Conservation (phyloP, 2,329 filamentous ascomycete species). For the Monosporascus cannonballus region DNA sequence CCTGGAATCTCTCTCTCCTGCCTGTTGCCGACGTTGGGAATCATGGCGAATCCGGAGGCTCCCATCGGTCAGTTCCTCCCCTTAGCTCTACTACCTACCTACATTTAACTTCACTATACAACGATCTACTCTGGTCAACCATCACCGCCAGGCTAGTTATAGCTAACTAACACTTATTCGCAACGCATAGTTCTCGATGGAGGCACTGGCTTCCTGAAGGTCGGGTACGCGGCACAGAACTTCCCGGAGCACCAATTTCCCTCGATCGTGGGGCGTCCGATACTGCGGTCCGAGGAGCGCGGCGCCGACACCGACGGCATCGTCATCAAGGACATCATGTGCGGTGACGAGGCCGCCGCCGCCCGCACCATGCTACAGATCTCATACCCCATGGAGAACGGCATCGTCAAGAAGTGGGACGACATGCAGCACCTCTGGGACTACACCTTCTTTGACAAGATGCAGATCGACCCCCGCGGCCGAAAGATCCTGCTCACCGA, state of each 20-base stretch:
- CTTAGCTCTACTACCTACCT: neutral
- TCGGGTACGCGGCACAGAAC: conserved; percentile 98
- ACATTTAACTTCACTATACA: no score
- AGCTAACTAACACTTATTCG: neutral
- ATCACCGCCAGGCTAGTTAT: neutral
- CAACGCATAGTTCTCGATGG: conserved; percentile 83
- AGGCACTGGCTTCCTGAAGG: conserved; percentile 99
- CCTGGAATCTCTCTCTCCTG: conserved; percentile 3
- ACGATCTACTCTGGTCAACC: no score
- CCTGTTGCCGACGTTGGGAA: conserved; percentile 22
- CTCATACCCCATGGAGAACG: conserved; percentile 99
- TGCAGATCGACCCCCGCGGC: conserved; percentile 82
- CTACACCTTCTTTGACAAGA: conserved; percentile 97
- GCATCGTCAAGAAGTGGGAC: conserved; percentile 99
- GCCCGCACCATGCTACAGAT: conserved; percentile 97
- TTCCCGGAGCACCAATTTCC: conserved; percentile 99
- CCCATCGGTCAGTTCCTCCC: conserved; percentile 46
- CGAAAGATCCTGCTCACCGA: conserved; percentile 98
- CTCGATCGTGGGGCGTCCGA: conserved; percentile 95
- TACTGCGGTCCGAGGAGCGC: conserved; percentile 90
- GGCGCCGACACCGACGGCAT: conserved; percentile 53
- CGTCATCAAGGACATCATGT: conserved; percentile 97
- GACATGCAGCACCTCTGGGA: conserved; percentile 99
- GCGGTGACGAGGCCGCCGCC: conserved; percentile 93
- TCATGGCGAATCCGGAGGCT: conserved; percentile 42